Base-by-base conservation (phyloP, 2,329 filamentous ascomycete genomes). In the Paraconiothyrium brasiliense region DNA sequence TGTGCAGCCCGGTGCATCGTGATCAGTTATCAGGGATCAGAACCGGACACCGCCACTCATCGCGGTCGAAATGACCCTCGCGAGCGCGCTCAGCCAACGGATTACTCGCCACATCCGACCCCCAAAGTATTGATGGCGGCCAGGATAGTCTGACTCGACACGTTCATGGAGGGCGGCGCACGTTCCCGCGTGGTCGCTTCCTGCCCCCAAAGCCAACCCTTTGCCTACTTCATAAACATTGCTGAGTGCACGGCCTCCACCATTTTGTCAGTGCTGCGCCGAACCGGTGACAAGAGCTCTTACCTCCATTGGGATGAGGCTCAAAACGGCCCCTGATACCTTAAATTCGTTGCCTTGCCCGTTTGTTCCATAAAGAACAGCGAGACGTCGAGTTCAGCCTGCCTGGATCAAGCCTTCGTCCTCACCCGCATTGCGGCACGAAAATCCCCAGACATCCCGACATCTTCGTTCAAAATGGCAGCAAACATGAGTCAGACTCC, bases 171-270 rank as follows among this genome's bases (percentile, higher is more conserved):
- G 51, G 35, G 35, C 35, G 32, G 37, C 35, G 51, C 51, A 27
- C n/a, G n/a, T n/a, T n/a, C n/a, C 37, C 37, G 51, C 51, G 22
- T 54, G 51, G 51, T 32, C 22, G 16, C 14, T 30, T 13, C 10
- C 35, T 44, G 35, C 13, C 51, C 24, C 51, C 35, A 20, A 30
- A 43, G 22, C 37, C 35, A 54, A 54, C 44, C 9, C 20, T 14
- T 34, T 7, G 22, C 24, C 37, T 11, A 30, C 8, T 20, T 43
- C n/a, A 20, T 43, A 20, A 37, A 14, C 35, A 27, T 13, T 27
- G 37, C 51, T 44, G 51, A 54, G 34, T 37, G 51, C 51, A 43
- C 27, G 32, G 51, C 51, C 51, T 54, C 51, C 51, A 54, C 51
- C n/a, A n/a, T n/a, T n/a, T n/a, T n/a, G 51, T 27, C 20, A 43